phyloP scores from a whole-genome alignment of 768 basidiomycete species.

The Austroboletus eburneus region DNA sequence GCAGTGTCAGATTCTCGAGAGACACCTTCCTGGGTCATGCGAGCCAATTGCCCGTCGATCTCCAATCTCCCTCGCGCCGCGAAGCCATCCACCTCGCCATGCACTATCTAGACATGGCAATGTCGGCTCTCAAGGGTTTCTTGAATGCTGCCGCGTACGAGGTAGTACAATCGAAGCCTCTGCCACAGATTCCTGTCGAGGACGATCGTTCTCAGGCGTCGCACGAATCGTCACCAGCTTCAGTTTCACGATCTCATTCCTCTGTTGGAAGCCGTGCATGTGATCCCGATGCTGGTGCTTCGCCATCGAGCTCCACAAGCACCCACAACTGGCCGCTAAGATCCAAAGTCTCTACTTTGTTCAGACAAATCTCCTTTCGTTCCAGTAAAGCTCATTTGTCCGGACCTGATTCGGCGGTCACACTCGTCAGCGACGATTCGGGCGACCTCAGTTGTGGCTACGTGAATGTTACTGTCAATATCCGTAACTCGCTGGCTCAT shows the following conservation, averaged over 20 bases:
- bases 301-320: constrained; percentile 4
- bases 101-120: constrained; percentile 28
- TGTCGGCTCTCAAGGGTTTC: constrained; percentile 31
- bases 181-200: constrained; percentile 21
- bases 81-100: constrained; percentile 17
- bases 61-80: constrained; percentile 1
- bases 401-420: constrained; percentile 12
- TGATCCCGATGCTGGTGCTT: background rate
- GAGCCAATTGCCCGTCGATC: constrained; percentile 2
- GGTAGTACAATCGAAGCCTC: constrained; percentile 24
- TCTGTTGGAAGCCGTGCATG: constrained; percentile 3
- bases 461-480: constrained; percentile 21
- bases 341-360: constrained; percentile 13
- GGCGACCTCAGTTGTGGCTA: constrained; percentile 17
- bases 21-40: constrained; percentile 23
- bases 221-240: constrained; percentile 5
- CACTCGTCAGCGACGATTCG: constrained; percentile 13
- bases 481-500: constrained; percentile 25
- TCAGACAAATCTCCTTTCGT: constrained; percentile 14
- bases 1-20: constrained; percentile 18
- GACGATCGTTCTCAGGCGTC: background rate
- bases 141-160: constrained; percentile 29
- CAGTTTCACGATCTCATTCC: background rate
- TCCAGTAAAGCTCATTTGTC: constrained; percentile 7
- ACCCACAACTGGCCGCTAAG: background rate